phyloP scores from a whole-genome alignment of 352 stramenopile genomes.

The Globisporangium polare region DNA sequence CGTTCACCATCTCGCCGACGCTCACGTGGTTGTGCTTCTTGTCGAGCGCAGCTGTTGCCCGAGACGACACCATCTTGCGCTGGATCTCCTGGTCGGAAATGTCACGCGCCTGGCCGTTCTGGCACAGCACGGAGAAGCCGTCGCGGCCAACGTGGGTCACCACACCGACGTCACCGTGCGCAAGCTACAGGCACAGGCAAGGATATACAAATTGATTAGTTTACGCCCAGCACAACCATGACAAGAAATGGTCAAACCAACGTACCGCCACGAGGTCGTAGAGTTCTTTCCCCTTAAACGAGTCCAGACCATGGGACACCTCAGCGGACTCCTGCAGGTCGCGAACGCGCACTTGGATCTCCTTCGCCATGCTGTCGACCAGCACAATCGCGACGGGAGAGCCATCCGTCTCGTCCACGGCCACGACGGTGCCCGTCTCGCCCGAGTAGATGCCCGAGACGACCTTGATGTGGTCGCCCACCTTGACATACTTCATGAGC shows the following conservation, averaged over 20 bases:
- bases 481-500: slow-evolving; percentile 89
- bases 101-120: slow-evolving; percentile 77
- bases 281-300: slow-evolving; percentile 87
- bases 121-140: slow-evolving; percentile 83
- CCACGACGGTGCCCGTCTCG: slow-evolving; percentile 87
- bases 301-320: slow-evolving; percentile 86
- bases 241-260: slow-evolving; percentile 1
- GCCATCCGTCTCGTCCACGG: slow-evolving; percentile 80
- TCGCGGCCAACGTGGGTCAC: slow-evolving; percentile 89
- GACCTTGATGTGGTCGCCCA: slow-evolving; percentile 91
- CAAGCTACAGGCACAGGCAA: slow-evolving; percentile 31
- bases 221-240: not conserved
- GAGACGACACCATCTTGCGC: slow-evolving; percentile 81
- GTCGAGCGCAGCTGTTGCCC: slow-evolving; percentile 78
- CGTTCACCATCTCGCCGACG: slow-evolving; percentile 88
- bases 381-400: slow-evolving; percentile 85
- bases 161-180: slow-evolving; percentile 86
- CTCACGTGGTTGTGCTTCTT: slow-evolving; percentile 90
- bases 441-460: slow-evolving; percentile 87
- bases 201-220: not conserved
- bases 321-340: slow-evolving; percentile 88
- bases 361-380: slow-evolving; percentile 87
- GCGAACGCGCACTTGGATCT: slow-evolving; percentile 89
- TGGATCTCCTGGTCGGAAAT: slow-evolving; percentile 90
- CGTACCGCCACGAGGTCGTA: slow-evolving; percentile 85